phyloP scores from a whole-genome alignment of 1,284 basidiomycete genomes.

The Leccinum griseonigrum region DNA sequence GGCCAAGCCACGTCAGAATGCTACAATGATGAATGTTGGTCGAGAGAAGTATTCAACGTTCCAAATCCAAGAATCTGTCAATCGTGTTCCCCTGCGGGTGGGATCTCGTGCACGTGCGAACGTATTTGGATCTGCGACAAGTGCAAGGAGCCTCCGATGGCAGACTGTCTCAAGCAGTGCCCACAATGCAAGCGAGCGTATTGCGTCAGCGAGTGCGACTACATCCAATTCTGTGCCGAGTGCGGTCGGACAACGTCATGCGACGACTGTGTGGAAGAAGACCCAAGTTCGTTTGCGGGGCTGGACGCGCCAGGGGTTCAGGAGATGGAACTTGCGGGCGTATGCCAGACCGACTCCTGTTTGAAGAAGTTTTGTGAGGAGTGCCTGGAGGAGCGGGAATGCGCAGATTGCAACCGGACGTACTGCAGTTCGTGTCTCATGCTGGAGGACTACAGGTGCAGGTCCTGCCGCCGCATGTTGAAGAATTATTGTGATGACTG shows the following conservation, averaged over 20 bases:
- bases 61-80: background rate
- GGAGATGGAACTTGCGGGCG: slow-evolving; percentile 7
- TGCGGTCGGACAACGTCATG: slow-evolving; percentile 17
- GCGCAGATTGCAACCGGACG: slow-evolving; percentile 12
- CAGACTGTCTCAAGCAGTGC: background rate
- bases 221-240: slow-evolving; percentile 15
- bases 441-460: slow-evolving; percentile 4
- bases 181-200: too few species aligned
- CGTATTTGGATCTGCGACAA: slow-evolving; percentile 23
- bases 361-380: slow-evolving; percentile 11
- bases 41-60: background rate
- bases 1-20: background rate
- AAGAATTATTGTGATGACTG: background rate
- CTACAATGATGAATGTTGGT: background rate
- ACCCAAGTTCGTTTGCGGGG: slow-evolving; percentile 5
- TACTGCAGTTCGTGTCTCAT: slow-evolving; percentile 15
- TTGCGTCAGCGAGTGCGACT: slow-evolving; percentile 12
- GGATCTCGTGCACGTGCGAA: slow-evolving; percentile 21
- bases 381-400: slow-evolving; percentile 7
- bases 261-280: slow-evolving; percentile 17
- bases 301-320: background rate
- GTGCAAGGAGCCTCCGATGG: slow-evolving; percentile 12
- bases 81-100: background rate
- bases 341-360: slow-evolving; percentile 9
- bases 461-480: background rate